Percentiles rank a stretch among this genome's conserved stretches.
Evolutionary conservation across 2,329 filamentous ascomycete species (phyloP).

Genomic region (Clarireedia homoeocarpa): DNA sequence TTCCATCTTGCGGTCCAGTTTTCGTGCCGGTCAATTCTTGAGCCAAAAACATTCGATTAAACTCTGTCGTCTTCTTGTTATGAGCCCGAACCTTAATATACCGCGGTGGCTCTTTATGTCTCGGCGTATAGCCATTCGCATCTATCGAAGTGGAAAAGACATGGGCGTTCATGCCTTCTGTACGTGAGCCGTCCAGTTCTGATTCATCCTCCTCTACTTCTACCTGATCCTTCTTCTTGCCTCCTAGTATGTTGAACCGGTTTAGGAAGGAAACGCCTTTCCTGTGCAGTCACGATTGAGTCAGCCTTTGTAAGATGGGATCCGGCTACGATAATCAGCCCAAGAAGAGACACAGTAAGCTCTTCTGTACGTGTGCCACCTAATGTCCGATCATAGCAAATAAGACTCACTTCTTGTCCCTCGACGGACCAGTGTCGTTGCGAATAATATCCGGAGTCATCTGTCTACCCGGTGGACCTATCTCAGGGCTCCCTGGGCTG

Average conservation of each 20-base stretch:
- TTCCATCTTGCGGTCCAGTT: slow-evolving; percentile 26
- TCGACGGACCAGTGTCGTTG: slow-evolving; percentile 30
- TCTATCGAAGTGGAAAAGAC: slow-evolving; percentile 73
- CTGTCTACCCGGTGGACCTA: slow-evolving; percentile 30
- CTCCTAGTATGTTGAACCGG: slow-evolving; percentile 64
- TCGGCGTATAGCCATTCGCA: slow-evolving; percentile 66
- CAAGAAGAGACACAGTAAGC: slow-evolving; percentile 11
- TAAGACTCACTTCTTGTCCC: slow-evolving; percentile 57
- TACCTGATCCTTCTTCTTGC: slow-evolving; percentile 59
- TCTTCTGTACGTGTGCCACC: not conserved
- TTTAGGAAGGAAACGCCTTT: slow-evolving; percentile 89
- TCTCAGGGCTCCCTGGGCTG: slow-evolving; percentile 20
- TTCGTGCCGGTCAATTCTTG: slow-evolving; percentile 72
- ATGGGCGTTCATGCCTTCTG: slow-evolving; percentile 74
- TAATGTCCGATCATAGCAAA: slow-evolving; percentile 8
- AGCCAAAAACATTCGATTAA: slow-evolving; percentile 82
- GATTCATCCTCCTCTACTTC: slow-evolving; percentile 55
- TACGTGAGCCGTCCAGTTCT: slow-evolving; percentile 58
- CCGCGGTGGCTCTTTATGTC: slow-evolving; percentile 78
- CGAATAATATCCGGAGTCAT: slow-evolving; percentile 25
- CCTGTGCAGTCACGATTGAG: slow-evolving; percentile 36
- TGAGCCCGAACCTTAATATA: slow-evolving; percentile 82
- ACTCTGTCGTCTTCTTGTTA: slow-evolving; percentile 74
- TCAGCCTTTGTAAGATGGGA: slow-evolving; percentile 3
- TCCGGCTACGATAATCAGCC: not conserved